Evolutionary conservation across 2,329 filamentous ascomycete species (phyloP), one percentile per base, ranked within the genome.

Genomic region (Parastagonospora nodorum): DNA sequence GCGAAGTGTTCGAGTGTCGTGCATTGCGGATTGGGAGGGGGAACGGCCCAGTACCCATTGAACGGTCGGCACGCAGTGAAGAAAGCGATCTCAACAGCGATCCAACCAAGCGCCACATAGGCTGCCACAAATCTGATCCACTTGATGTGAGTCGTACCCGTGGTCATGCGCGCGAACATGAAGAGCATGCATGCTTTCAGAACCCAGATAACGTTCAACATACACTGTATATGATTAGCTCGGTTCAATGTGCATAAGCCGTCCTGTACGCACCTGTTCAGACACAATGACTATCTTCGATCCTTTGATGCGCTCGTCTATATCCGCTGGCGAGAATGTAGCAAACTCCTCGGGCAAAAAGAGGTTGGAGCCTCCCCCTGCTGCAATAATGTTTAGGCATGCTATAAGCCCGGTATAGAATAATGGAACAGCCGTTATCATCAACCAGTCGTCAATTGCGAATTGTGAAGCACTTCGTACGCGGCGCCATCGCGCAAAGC

Each of bases 121-220:
- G 52, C 67, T 0, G 75, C 77, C 1, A 84, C 75, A 16, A 77
- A 63, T 55, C 80, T 81, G 48, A 85, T 79, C 10, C 54, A 67
- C 38, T 57, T 61, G 45, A 84, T 77, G 4, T 66, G 53, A 9
- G 48, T 57, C 33, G 82, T 72, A 50, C 78, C 80, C 45, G 75
- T 75, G 0, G 81, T 83, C 51, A 85, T 72, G 38, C 82, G 80
- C 56, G 78, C 74, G 57, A 84, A 85, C 75, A 85, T 78, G 53
- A 84, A 69, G 30, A 86, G 64, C 55, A 86, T 73, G 59, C 83
- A 85, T 8, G 74, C 68, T 64, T 86, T 86, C 56, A 84, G 75
- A 0, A 75, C 68, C 79, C 82, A 86, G 28, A 82, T 81, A 8
- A 81, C 79, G 45, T 84, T 74, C 14, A 86, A 74, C 74, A 88